Evolutionary conservation across 306 rosid species (phyloP).

Genomic region (Citrullus amarus): DNA sequence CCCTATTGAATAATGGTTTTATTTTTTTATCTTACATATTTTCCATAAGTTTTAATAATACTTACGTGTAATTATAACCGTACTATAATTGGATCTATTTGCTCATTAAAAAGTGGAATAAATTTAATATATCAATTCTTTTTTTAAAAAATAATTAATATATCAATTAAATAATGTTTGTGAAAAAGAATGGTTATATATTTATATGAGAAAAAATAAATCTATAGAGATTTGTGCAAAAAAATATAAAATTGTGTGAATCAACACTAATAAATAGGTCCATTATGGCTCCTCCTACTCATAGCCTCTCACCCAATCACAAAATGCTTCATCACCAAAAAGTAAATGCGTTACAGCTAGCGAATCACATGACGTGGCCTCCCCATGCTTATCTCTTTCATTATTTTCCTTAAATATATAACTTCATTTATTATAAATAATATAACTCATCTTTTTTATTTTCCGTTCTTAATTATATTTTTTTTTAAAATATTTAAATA

Average conservation of each 20-base stretch:
- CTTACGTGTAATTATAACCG: background rate
- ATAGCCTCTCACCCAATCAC: constrained; percentile 9
- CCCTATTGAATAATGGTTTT: background rate
- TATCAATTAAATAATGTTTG: background rate
- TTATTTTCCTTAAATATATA: background rate
- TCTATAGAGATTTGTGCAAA: background rate
- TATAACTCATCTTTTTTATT: background rate
- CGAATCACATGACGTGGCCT: constrained; percentile 35
- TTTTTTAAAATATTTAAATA: too few species aligned
- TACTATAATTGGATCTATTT: background rate
- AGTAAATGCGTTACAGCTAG: constrained; percentile 57
- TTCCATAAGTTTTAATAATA: background rate
- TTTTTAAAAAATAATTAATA: background rate
- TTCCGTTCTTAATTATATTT: too few species aligned
- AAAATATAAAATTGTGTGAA: background rate
- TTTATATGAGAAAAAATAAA: background rate
- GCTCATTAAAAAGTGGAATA: background rate
- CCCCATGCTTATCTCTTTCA: constrained; percentile 24
- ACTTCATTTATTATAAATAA: background rate
- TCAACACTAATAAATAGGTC: background rate
- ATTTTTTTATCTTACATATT: background rate
- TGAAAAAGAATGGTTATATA: background rate
- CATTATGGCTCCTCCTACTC: background rate
- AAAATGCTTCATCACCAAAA: background rate
- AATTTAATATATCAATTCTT: background rate